Evolutionary conservation across 345 rosid genomes (phyloP).

Genomic region (Durio zibethinus): DNA sequence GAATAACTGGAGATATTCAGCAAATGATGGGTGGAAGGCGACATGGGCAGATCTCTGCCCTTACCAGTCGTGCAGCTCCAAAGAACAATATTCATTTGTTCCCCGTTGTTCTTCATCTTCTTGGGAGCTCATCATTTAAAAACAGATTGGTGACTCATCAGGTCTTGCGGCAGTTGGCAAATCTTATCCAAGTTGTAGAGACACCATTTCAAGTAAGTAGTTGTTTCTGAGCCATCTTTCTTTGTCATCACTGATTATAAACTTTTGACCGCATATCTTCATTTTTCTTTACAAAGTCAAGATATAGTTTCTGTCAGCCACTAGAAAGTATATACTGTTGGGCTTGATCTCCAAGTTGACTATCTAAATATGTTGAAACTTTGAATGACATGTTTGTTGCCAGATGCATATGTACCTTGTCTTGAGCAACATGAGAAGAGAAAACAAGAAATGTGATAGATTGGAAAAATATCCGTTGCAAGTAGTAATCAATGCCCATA

Average conservation of each 20-base stretch:
- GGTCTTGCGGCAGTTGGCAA: constrained; percentile 76
- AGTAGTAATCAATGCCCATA: neutral
- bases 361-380: neutral
- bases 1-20: constrained; percentile 72
- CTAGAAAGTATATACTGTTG: neutral
- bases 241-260: neutral
- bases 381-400: neutral
- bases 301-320: neutral
- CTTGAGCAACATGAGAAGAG: neutral
- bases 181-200: constrained; percentile 70
- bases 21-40: constrained; percentile 86
- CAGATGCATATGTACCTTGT: neutral
- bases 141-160: constrained; percentile 63
- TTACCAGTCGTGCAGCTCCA: constrained; percentile 54
- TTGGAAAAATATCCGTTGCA: neutral
- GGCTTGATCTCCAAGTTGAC: neutral
- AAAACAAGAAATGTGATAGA: neutral
- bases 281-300: neutral
- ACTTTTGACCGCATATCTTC: neutral
- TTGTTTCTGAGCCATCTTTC: constrained; percentile 9
- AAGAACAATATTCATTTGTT: constrained; percentile 69
- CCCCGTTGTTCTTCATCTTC: constrained; percentile 88
- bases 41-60: constrained; percentile 63
- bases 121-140: constrained; percentile 74
- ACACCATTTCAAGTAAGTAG: constrained; percentile 78